phyloP scores from a whole-genome alignment of 352 stramenopile species.

The Globisporangium recalcitrans region DNA sequence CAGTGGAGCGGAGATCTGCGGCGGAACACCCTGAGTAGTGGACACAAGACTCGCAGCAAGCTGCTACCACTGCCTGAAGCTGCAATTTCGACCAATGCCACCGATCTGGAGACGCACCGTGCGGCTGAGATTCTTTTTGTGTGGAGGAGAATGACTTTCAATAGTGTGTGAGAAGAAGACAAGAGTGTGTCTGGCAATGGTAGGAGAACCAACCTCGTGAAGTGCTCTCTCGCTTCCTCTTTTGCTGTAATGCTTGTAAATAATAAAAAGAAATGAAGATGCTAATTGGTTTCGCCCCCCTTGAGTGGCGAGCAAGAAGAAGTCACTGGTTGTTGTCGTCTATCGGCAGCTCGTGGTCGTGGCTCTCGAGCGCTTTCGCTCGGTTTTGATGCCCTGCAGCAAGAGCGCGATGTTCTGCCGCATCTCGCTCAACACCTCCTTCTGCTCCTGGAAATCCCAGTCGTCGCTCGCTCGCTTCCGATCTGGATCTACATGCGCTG shows the following conservation, averaged over 20 bases:
- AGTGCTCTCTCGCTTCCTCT: not conserved
- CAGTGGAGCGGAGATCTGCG: not conserved
- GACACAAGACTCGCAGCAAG: not conserved
- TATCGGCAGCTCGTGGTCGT: not conserved
- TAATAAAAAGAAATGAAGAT: slow-evolving; percentile 1
- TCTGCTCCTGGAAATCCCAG: slow-evolving; percentile 55
- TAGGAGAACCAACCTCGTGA: no score
- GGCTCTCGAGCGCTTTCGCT: slow-evolving; percentile 46
- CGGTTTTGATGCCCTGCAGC: slow-evolving; percentile 50
- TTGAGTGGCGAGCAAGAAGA: not conserved
- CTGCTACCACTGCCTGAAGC: not conserved
- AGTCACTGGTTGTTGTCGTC: slow-evolving; percentile 10
- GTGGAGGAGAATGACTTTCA: not conserved
- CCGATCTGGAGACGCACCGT: not conserved
- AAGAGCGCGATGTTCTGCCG: slow-evolving; percentile 62
- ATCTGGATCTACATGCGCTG: not conserved
- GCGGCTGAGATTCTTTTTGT: not conserved
- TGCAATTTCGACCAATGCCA: not conserved
- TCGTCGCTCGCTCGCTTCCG: slow-evolving; percentile 23
- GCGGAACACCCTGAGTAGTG: not conserved
- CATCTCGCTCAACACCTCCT: slow-evolving; percentile 53
- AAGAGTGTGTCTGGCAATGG: no score
- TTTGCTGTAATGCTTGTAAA: not conserved
- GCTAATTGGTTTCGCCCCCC: no score
- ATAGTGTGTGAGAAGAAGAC: not conserved